Evolutionary conservation across 2,329 filamentous ascomycete genomes (phyloP), one percentile per base, ranked within the genome.

Genomic region (Sclerotiophoma versabilis): DNA sequence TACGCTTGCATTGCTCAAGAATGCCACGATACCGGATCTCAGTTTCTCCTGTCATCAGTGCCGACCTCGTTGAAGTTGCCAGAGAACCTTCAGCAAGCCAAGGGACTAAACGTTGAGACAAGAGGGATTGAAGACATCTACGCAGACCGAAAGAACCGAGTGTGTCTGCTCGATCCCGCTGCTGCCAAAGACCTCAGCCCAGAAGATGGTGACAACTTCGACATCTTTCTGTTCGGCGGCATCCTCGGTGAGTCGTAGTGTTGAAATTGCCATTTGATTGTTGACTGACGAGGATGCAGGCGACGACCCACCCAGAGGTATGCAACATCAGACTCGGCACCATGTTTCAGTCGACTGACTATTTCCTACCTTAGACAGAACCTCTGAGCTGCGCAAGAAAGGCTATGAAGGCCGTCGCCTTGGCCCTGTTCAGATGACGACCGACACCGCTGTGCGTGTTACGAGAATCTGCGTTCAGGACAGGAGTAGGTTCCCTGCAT

Each of bases 361-460:
- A 44, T 22, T 23, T 11, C 17, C 12, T 14, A 58, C 19, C 57
- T 51, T 50, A 96, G 93, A 98, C 77, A 88, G 95, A 58, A 99
- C 95, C 4, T 93, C 91, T n/a, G 95, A 99, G 75, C 80, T 99
- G 66, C 87, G 95, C 46, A 92, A 91, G 76, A 96, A 98, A 74
- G 95, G 95, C 3, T 99, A 96, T 68, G 82, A 88, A 53, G 92
- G 93, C 53, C 87, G 95, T 47, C 84, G 95, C 53, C 81, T 99
- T 25, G 95, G 95, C 0, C 91, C 93, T 7, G 88, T 93, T 66
- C 95, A 99, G 77, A 97, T 99, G 93, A 98, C 95, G 3, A 99
- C 95, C 4, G 95, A 99, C 74, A 99, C 95, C 17, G 95, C 95
- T 4, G 95, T 97, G 44, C 85, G 95, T 63, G 93, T 97, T 37